A percentile compares a stretch with the other conserved stretches of the same genome.
Evolutionary conservation across 2,329 filamentous ascomycete species (phyloP).

Genomic region (Nakataea oryzae): DNA sequence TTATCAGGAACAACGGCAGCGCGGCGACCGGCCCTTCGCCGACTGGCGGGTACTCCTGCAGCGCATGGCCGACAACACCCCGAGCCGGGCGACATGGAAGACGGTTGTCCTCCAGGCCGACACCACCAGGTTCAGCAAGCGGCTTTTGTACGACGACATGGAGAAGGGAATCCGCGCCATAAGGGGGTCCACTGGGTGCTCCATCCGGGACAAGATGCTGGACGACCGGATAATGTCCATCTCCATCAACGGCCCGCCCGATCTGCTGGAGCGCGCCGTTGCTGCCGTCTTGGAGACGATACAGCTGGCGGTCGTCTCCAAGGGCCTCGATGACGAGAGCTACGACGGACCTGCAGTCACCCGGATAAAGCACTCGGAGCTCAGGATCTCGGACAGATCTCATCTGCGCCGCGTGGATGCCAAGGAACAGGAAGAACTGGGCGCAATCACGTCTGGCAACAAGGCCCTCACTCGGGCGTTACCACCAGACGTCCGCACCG

Average conservation of each 20-base stretch:
- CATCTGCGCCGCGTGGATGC: not conserved
- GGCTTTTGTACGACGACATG: not conserved
- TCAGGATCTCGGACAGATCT: not conserved
- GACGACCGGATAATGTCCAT: conserved; percentile 15
- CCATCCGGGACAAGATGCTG: not conserved
- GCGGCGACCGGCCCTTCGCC: conserved; percentile 16
- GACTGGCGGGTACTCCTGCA: conserved; percentile 29
- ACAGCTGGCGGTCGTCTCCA: not conserved
- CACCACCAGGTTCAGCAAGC: not conserved
- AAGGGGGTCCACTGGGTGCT: not conserved
- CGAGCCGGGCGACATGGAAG: not conserved
- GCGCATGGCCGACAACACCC: conserved; percentile 25
- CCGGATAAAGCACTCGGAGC: not conserved
- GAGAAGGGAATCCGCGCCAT: not conserved
- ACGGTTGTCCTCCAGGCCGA: conserved; percentile 2
- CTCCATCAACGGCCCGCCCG: conserved; percentile 1
- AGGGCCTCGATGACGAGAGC: not conserved
- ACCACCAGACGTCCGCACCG: not conserved
- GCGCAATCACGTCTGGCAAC: conserved; percentile 1
- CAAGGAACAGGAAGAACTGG: not conserved
- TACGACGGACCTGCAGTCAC: not conserved
- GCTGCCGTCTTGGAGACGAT: not conserved
- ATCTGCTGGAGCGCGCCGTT: not conserved
- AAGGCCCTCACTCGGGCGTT: conserved; percentile 1
- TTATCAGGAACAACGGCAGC: conserved; percentile 21